phyloP scores from a whole-genome alignment of 129 eudicot genomes.

The Flaveria brownii region DNA sequence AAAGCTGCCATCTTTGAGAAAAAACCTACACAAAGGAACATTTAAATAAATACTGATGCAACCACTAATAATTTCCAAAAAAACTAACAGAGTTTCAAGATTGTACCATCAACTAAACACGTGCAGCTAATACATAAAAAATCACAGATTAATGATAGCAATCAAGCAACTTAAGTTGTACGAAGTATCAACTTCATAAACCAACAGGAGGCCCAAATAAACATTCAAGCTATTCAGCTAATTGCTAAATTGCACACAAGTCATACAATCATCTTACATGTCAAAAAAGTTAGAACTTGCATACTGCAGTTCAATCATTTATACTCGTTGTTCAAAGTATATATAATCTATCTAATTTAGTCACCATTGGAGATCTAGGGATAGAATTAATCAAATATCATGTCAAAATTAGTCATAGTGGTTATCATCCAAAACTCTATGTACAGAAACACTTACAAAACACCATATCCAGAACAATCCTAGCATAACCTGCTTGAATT shows the following conservation, averaged over 20 bases:
- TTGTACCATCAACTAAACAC: not conserved
- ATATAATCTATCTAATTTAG: too few relatives aligned
- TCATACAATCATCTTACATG: too few relatives aligned
- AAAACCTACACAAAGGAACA: constrained; percentile 6
- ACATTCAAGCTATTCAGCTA: not conserved
- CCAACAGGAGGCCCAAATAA: not conserved
- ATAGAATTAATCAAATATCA: too few relatives aligned
- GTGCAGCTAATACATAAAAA: not conserved
- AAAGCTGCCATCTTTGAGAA: constrained; percentile 53
- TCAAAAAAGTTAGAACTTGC: too few relatives aligned
- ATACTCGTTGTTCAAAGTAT: too few relatives aligned
- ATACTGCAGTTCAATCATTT: too few relatives aligned
- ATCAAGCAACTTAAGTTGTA: not conserved
- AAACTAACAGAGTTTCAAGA: not conserved
- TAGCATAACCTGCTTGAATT: not conserved
- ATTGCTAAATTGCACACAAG: not conserved
- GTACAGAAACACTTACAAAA: too few relatives aligned
- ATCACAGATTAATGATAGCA: not conserved
- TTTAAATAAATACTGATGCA: not conserved
- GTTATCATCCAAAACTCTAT: too few relatives aligned
- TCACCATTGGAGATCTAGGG: not conserved
- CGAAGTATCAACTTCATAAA: not conserved
- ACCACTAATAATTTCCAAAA: not conserved
- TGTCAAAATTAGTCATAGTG: too few relatives aligned
- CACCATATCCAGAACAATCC: too few relatives aligned